These are phyloP conservation scores for Aureobasidium melanogenum DNA, from an alignment of 2,329 filamentous ascomycete species.

Conservation along the genomic window DNA sequence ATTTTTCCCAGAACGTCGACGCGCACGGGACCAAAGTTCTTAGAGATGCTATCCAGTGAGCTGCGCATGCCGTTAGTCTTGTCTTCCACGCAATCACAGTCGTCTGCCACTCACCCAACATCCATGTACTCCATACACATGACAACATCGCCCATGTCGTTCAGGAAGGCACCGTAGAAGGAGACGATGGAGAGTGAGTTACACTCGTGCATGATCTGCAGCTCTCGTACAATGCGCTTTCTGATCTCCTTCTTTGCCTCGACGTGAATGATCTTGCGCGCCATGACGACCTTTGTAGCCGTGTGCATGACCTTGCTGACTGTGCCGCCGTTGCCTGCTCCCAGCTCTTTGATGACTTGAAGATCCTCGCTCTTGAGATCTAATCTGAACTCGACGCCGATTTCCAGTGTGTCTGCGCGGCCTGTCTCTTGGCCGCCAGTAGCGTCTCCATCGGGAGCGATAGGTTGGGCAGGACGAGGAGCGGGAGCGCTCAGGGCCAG, in stretches of 20 bases:
- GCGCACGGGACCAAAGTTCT: constrained; percentile 86
- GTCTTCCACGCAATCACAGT: background rate
- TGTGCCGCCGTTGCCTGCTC: constrained; percentile 91
- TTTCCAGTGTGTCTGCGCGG: constrained; percentile 70
- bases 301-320: constrained; percentile 97
- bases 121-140: constrained; percentile 99
- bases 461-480: constrained; percentile 60
- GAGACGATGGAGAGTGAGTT: constrained; percentile 95
- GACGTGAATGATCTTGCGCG: constrained; percentile 77
- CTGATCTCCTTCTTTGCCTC: constrained; percentile 96
- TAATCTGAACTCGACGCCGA: constrained; percentile 93
- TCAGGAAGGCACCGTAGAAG: constrained; percentile 95
- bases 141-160: constrained; percentile 93
- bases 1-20: constrained; percentile 98
- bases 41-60: constrained; percentile 85
- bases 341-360: constrained; percentile 86
- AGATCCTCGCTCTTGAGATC: constrained; percentile 88
- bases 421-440: constrained; percentile 51
- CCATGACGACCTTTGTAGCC: constrained; percentile 93
- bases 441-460: constrained; percentile 59
- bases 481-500: constrained; percentile 75
- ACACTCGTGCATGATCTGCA: constrained; percentile 97
- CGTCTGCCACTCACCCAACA: constrained; percentile 63
- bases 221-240: constrained; percentile 91
- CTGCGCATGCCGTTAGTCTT: constrained; percentile 38